These are phyloP conservation scores for Euphorbia tirucalli DNA, from an alignment of 345 rosid genomes.

Conservation along the genomic window DNA sequence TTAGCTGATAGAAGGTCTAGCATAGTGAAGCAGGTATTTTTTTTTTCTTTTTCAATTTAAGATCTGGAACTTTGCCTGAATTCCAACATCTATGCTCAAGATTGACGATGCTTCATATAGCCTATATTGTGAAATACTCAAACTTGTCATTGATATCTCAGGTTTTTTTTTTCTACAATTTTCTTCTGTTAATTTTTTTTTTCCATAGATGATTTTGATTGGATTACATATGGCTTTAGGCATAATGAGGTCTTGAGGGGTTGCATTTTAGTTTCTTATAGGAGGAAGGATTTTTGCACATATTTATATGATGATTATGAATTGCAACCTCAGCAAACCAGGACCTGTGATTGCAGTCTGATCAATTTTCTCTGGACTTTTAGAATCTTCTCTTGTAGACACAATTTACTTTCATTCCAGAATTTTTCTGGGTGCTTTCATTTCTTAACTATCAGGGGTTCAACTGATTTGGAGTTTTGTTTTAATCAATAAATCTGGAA, in stretches of 20 bases:
- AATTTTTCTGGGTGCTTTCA: background rate
- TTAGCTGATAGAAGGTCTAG: slow-evolving; percentile 93
- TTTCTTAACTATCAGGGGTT: background rate
- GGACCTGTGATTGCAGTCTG: background rate
- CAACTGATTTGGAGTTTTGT: background rate
- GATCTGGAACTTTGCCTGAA: background rate
- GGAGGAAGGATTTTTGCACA: background rate
- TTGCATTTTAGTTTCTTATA: background rate
- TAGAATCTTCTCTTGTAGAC: background rate
- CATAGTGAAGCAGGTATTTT: slow-evolving; percentile 87
- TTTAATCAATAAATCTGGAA: background rate
- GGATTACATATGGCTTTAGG: background rate
- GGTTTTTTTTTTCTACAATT: no score
- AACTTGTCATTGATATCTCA: background rate
- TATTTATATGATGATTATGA: background rate
- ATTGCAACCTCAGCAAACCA: background rate
- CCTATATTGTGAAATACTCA: background rate
- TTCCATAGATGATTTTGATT: background rate
- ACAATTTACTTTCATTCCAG: background rate
- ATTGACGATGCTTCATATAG: background rate
- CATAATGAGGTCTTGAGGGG: background rate
- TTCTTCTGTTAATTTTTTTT: no score
- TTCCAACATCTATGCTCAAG: background rate
- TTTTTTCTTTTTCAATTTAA: background rate
- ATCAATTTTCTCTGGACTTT: background rate